phyloP scores from a whole-genome alignment of 2,329 filamentous ascomycete genomes.

The Stemphylium vesicarium region DNA sequence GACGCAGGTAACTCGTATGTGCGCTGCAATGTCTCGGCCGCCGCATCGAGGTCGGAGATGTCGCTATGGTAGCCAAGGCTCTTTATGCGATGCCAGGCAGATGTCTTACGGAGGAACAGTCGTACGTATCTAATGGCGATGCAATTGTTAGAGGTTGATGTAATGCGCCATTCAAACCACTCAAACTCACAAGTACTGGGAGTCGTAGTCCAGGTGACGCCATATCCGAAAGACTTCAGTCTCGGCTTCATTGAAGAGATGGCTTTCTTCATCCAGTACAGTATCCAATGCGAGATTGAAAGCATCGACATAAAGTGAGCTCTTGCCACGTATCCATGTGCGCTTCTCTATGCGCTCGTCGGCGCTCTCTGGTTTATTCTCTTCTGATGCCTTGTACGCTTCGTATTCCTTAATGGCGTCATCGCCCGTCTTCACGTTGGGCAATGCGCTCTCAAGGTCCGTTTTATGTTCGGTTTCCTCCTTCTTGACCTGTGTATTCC shows the following conservation, averaged over 20 bases:
- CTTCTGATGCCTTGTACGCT: constrained; percentile 65
- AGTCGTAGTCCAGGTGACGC: constrained; percentile 76
- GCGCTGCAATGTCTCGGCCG: constrained; percentile 70
- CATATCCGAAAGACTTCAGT: constrained; percentile 77
- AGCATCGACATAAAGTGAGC: constrained; percentile 94
- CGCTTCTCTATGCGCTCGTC: constrained; percentile 62
- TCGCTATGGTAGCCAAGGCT: constrained; percentile 82
- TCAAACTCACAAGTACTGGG: constrained; percentile 79
- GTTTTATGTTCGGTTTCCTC: constrained; percentile 57
- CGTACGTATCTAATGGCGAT: constrained; percentile 75
- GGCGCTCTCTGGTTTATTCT: constrained; percentile 46
- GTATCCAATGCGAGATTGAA: constrained; percentile 93
- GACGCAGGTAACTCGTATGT: constrained; percentile 61
- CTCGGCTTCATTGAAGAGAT: constrained; percentile 85
- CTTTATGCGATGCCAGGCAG: constrained; percentile 84
- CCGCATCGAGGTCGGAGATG: constrained; percentile 73
- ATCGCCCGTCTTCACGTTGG: constrained; percentile 67
- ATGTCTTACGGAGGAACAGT: constrained; percentile 89
- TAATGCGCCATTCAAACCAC: neutral
- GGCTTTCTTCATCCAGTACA: constrained; percentile 84
- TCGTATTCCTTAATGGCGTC: constrained; percentile 83
- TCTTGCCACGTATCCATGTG: constrained; percentile 76
- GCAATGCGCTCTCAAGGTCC: constrained; percentile 74
- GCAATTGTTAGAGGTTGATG: neutral
- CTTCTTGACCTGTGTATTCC: constrained; percentile 40